Base-by-base conservation (phyloP, 805 yeast species). In the Pichia gijzeniarum region DNA sequence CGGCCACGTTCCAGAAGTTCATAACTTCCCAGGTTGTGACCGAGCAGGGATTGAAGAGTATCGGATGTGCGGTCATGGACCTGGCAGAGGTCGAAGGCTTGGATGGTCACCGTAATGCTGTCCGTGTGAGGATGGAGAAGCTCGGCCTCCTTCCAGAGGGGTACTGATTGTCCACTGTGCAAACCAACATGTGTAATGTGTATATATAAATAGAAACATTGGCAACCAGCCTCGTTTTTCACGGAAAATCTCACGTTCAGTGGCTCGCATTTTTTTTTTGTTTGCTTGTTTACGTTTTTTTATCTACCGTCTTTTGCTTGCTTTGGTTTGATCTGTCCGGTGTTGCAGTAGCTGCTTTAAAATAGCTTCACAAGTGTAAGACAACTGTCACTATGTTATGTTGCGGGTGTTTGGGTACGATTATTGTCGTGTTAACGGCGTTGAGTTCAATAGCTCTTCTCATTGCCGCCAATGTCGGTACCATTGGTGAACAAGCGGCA, bases 41-140 rank as follows among this genome's bases (percentile, higher is more conserved):
- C 1, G 79, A 84, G 45, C 76, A 82, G 63, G 99, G 99, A 19
- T 74, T 93, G 56, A 71, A 77, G 61, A 80, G 80, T 56, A 91
- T 93, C 52, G 99, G 99, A n/a, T 80, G 79, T 53, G 97, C 98
- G 4, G 97, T 93, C 17, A 91, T 91, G 91, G 80, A 87, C 33
- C 77, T 93, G 50, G 99, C 99, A 20, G 90, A 80, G 42, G 93
- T 90, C 34, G 99, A 93, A 69, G 99, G 99, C 3, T 74, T 93
- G 49, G 97, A 91, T 64, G 99, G 90, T 10, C 99, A 93, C 72
- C 80, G 97, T 66, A 87, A 89, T 60, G 98, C 99, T 6, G 96
- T 93, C 41, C 89, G 89, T 67, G 82, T 93, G 35, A 81, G 99
- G 71, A 81, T 93, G 86, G 86, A 82, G 54, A 83, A 85, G 61